Evolutionary conservation across 257 asterid species (phyloP).

Genomic region (Cordia subcordata): DNA sequence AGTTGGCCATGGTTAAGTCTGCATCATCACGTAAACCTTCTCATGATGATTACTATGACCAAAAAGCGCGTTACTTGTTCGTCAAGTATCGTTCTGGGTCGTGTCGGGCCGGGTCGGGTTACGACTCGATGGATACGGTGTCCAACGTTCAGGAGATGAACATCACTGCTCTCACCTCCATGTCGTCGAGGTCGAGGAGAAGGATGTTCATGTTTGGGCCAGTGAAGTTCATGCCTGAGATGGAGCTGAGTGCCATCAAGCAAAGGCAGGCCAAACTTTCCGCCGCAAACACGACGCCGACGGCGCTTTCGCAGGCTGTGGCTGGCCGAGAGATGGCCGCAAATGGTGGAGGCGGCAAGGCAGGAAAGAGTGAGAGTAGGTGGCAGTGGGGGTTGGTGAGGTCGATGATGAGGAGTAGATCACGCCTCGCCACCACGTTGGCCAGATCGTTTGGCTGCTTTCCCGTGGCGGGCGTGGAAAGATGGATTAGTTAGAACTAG

Average conservation of each 20-base stretch:
- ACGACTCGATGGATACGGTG: constrained; percentile 6
- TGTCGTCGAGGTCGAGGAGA: constrained; percentile 59
- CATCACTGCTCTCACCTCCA: constrained; percentile 55
- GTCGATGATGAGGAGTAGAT: constrained; percentile 24
- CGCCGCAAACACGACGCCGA: background rate
- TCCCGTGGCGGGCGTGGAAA: constrained; percentile 12
- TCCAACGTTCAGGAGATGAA: constrained; percentile 44
- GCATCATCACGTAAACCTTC: too few species aligned
- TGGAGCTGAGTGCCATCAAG: constrained; percentile 65
- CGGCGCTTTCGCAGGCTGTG: constrained; percentile 2
- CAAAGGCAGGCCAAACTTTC: constrained; percentile 37
- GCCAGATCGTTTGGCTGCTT: constrained; percentile 47
- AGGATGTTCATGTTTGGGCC: constrained; percentile 79
- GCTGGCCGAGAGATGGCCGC: constrained; percentile 16
- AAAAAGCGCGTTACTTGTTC: background rate
- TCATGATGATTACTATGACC: too few species aligned
- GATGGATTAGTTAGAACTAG: constrained; percentile 4
- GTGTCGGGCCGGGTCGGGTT: background rate
- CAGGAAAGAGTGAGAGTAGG: background rate
- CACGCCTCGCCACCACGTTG: constrained; percentile 29
- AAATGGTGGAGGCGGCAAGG: constrained; percentile 5
- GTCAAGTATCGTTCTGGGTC: background rate
- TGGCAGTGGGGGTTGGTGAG: constrained; percentile 14
- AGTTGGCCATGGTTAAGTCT: too few species aligned
- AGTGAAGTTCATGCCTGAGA: constrained; percentile 70